A percentile compares a stretch with the other conserved stretches of the same genome.
These are phyloP conservation scores for Plasmodium berghei DNA, from an alignment of 169 alveolate species.

Conservation along the genomic window DNA sequence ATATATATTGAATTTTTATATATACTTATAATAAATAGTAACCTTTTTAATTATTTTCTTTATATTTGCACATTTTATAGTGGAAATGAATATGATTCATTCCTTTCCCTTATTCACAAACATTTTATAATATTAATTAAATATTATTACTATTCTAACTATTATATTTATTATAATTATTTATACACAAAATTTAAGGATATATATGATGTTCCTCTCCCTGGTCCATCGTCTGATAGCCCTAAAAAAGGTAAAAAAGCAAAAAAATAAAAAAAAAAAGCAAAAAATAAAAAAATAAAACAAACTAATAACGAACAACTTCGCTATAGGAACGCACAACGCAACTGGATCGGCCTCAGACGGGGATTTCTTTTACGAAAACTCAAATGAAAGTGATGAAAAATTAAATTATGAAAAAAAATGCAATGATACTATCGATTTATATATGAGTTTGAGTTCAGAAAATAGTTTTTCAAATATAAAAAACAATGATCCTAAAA, in stretches of 20 bases:
- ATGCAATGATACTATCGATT: too few relatives aligned
- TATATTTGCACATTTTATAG: constrained; percentile 30
- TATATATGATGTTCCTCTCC: neutral
- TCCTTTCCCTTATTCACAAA: constrained; percentile 25
- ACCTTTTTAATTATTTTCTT: constrained; percentile 41
- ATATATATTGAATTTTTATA: constrained; percentile 54
- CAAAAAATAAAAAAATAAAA: neutral
- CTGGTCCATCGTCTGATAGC: neutral
- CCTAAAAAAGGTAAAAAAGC: neutral
- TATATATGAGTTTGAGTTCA: too few relatives aligned
- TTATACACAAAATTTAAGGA: constrained; percentile 13
- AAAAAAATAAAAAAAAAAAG: neutral
- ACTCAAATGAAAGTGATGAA: too few relatives aligned
- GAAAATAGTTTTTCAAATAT: too few relatives aligned
- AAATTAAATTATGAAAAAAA: too few relatives aligned
- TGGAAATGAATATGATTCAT: constrained; percentile 35
- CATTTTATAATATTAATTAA: constrained; percentile 38
- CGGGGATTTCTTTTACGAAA: too few relatives aligned
- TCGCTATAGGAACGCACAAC: too few relatives aligned
- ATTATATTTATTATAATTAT: constrained; percentile 15
- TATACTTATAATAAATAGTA: constrained; percentile 37
- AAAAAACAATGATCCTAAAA: too few relatives aligned
- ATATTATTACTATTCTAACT: constrained; percentile 32
- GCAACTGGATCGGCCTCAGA: too few relatives aligned
- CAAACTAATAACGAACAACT: too few relatives aligned